Evolutionary conservation across 305 asterid genomes (phyloP), one percentile per base, ranked within the genome.

Genomic region (Fraxinus sp.): DNA sequence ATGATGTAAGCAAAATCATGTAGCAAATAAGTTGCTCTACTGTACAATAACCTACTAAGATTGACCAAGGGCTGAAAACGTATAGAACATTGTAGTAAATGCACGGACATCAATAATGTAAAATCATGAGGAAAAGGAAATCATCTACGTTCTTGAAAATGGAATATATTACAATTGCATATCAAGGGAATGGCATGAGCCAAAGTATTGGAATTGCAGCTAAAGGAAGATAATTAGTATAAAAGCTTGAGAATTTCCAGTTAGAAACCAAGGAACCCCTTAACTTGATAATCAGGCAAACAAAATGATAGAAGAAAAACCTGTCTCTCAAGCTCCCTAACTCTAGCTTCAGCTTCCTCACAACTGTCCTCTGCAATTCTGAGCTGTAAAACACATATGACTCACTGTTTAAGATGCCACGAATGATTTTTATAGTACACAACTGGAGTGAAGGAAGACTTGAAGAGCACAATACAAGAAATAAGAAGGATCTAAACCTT

Each of bases 321-420:
- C 99, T 94, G 98, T 86, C 93, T 96, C 91, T 96, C 99, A 84
- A 96, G 98, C 90, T 96, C 99, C 92, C 85, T 91, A 70, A 96
- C 94, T 89, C 98, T 93, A 85, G 97, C 94, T 89, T 94, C 97
- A 83, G 97, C 92, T 82, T 93, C 97, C 87, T 90, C 91, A 70
- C 88, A 88, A 86, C 89, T 88, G 82, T 91, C 93, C 86, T 96
- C 97, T 46, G 97, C 96, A 88, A 80, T 86, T 83, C 95, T 92
- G 82, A 96, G 93, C 98, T 96, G 95, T 72, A 80, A 83, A 78
- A 80, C 59, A 74, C 26, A 68, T 68, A 10, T 28, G 35, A 68
- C 28, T 33, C 75, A 28, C 81, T 79, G 77, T 81, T 76, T 66
- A 84, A 84, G 81, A 85, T 77, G 76, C 75, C 81, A 81, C 26